These are phyloP conservation scores for Aspergillus conjunctus DNA, from an alignment of 495 filamentous ascomycete genomes.

Conservation along the genomic window DNA sequence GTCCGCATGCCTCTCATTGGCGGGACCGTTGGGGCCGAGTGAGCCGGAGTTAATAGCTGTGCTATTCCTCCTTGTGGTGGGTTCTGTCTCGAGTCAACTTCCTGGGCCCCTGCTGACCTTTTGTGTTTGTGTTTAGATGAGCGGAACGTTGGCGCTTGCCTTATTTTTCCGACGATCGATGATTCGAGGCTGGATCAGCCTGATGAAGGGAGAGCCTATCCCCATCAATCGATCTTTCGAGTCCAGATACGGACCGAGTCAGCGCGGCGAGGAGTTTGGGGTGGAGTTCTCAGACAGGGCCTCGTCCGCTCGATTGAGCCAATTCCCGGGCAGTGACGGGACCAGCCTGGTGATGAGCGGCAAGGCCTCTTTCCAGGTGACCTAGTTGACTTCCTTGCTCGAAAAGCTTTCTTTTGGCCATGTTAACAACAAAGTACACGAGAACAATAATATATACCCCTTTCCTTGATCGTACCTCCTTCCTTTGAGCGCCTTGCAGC, in stretches of 20 bases:
- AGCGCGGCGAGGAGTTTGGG: too few relatives aligned
- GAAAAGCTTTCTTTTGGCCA: too few relatives aligned
- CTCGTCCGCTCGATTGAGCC: slow-evolving; percentile 6
- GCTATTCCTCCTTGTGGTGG: slow-evolving; percentile 5
- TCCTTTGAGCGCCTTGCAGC: background rate
- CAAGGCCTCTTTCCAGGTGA: too few relatives aligned
- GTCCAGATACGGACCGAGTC: too few relatives aligned
- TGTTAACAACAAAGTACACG: too few relatives aligned
- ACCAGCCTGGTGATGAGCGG: too few relatives aligned
- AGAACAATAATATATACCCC: too few relatives aligned
- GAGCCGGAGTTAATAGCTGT: slow-evolving; percentile 7
- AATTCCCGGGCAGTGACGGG: background rate
- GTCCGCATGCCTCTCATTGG: background rate
- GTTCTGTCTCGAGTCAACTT: background rate
- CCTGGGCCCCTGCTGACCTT: background rate
- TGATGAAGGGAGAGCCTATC: background rate
- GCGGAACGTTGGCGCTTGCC: slow-evolving; percentile 3
- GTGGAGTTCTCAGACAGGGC: background rate
- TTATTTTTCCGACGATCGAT: slow-evolving; percentile 5
- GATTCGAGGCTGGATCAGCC: slow-evolving; percentile 7
- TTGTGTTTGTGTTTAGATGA: background rate
- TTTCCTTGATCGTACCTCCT: background rate
- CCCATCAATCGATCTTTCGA: background rate
- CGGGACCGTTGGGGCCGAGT: slow-evolving; percentile 6
- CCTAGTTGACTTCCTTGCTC: background rate